Base-by-base conservation (phyloP, 2,329 filamentous ascomycete genomes). In the Epicoccum sorghinum region DNA sequence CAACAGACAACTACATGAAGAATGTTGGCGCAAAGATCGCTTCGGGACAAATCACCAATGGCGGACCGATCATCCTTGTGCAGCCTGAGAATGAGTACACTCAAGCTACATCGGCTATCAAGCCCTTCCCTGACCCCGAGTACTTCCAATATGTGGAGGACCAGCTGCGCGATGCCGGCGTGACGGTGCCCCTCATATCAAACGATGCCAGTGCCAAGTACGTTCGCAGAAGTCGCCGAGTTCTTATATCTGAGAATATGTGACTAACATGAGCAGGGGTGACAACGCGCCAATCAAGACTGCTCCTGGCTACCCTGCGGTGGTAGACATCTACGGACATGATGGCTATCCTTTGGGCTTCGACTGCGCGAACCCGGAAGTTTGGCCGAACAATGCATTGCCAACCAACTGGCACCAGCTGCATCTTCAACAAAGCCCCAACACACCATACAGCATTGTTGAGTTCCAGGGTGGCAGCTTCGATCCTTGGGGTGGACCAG, bases 1-100 rank as follows among this genome's bases (percentile, higher is more conserved):
- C 89, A 0, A 92, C 89, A 0, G 81, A 89, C 47, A 84, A 86
- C 58, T 90, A 91, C 60, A 81, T 86, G 59, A 72, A 79, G 6
- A 79, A 85, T 7, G 81, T 93, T 43, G 83, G 83, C 24, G 79
- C 80, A 10, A 85, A 87, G 7, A 87, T 96, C 60, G 88, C 90
- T 4, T 84, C 86, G 49, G 86, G 84, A 0, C 90, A 95, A 65
- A 93, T 96, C 65, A 93, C 89, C 1, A 90, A 93, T 47, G 90
- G 89, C 0, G 91, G 91, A 0, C 90, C 90, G 0, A 82, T 96
- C 7, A 90, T 96, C 55, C 76, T 93, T 1, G 82, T 89, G 37
- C 91, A 96, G 70, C 87, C 89, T 0, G 91, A 96, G 70, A 96
- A 95, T 58, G 91, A 95, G 70, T 93, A 93, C 67, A 86, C 83